Evolutionary conservation across 345 rosid genomes (phyloP).

Genomic region (Pistacia integerrima): DNA sequence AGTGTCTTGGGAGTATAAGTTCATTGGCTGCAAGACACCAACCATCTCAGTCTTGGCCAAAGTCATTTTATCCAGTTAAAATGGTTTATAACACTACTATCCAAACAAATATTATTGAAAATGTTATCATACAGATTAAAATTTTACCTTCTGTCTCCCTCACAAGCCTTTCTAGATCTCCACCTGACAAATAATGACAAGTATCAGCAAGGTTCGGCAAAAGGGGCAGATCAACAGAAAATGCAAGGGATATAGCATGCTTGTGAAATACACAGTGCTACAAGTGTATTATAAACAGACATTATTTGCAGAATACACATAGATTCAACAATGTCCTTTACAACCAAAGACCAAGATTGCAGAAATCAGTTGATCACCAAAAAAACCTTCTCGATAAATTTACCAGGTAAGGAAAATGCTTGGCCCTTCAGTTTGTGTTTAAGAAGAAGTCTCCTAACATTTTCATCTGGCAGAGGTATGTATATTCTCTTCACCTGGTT

Average conservation of each 20-base stretch:
- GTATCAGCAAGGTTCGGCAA: slow-evolving; percentile 12
- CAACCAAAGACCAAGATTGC: not conserved
- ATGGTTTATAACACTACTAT: not conserved
- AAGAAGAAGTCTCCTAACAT: slow-evolving; percentile 71
- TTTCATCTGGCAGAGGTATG: slow-evolving; percentile 80
- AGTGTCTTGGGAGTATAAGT: not conserved
- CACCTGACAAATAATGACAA: slow-evolving; percentile 42
- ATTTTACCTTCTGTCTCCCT: slow-evolving; percentile 82
- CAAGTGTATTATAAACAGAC: not conserved
- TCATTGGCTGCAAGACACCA: not conserved
- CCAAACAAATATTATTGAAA: not conserved
- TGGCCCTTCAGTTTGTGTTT: slow-evolving; percentile 75
- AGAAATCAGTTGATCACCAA: not conserved
- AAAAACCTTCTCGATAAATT: not conserved
- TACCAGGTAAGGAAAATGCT: slow-evolving; percentile 77
- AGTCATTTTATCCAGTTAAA: slow-evolving; percentile 11
- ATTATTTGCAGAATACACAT: slow-evolving; percentile 8
- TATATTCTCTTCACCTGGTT: slow-evolving; percentile 93
- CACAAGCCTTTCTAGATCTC: slow-evolving; percentile 75
- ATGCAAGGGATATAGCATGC: not conserved
- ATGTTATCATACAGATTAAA: not conserved
- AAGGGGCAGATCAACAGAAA: slow-evolving; percentile 1
- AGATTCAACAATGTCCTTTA: not conserved
- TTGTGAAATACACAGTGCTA: not conserved
- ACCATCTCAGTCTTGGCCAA: slow-evolving; percentile 4